Conservation (phyloP, 805 yeast species). For the Ogataea neopini region DNA sequence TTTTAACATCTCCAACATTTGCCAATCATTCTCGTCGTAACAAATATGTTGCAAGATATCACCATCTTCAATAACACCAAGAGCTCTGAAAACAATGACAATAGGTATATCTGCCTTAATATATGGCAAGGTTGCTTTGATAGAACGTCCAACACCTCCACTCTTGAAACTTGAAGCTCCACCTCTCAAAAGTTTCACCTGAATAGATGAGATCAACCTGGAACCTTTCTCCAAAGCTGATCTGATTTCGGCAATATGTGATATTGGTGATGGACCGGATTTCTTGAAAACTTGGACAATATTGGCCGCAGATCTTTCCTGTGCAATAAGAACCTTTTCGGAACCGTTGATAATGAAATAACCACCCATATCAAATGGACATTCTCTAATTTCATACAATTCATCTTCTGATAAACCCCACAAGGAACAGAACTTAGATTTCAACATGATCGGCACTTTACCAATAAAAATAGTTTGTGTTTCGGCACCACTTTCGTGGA, state of each 20-base stretch:
- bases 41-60: slow-evolving; percentile 97
- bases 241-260: slow-evolving; percentile 95
- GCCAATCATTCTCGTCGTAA: slow-evolving; percentile 98
- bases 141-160: slow-evolving; percentile 72
- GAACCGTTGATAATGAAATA: slow-evolving; percentile 98
- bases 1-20: slow-evolving; percentile 97
- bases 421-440: slow-evolving; percentile 93
- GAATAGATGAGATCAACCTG: slow-evolving; percentile 89
- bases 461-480: slow-evolving; percentile 71
- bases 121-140: slow-evolving; percentile 94
- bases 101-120: slow-evolving; percentile 96
- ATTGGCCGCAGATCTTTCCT: slow-evolving; percentile 97
- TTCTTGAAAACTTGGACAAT: slow-evolving; percentile 98
- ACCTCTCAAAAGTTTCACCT: slow-evolving; percentile 71
- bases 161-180: slow-evolving; percentile 48
- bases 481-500: slow-evolving; percentile 37
- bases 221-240: slow-evolving; percentile 98
- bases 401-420: slow-evolving; percentile 90
- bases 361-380: slow-evolving; percentile 99
- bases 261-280: slow-evolving; percentile 94
- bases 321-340: slow-evolving; percentile 97
- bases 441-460: slow-evolving; percentile 95
- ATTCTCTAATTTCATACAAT: slow-evolving; percentile 92
- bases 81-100: slow-evolving; percentile 94
- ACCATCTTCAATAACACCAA: slow-evolving; percentile 98